phyloP scores from a whole-genome alignment of 345 rosid genomes.

The Melastoma malabathricum region DNA sequence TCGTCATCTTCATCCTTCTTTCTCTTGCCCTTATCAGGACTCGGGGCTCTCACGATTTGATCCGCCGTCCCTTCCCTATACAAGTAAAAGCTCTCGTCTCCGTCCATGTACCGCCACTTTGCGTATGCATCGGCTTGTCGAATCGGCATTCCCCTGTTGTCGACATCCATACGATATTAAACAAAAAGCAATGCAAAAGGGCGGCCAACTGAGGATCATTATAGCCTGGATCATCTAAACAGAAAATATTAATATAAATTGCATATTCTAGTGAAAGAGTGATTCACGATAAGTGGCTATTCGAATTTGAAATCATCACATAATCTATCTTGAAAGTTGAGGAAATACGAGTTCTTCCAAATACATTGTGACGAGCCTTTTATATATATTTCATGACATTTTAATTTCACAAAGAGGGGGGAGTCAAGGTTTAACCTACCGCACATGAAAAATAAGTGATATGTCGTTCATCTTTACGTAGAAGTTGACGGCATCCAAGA shows the following conservation, averaged over 20 bases:
- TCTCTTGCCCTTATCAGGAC: constrained; percentile 1
- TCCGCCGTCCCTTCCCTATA: constrained; percentile 40
- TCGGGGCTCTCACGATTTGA: constrained; percentile 9
- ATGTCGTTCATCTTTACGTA: constrained; percentile 30
- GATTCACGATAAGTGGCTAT: too few relatives aligned
- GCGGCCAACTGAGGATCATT: background rate
- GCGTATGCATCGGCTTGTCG: constrained; percentile 10
- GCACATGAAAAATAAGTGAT: constrained; percentile 38
- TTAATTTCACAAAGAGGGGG: too few relatives aligned
- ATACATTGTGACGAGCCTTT: too few relatives aligned
- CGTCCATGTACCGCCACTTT: constrained; percentile 35
- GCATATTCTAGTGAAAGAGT: too few relatives aligned
- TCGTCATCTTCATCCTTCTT: constrained; percentile 8
- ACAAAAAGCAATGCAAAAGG: background rate
- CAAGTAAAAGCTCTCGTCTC: constrained; percentile 23
- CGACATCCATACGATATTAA: background rate
- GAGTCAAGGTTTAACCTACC: constrained; percentile 12
- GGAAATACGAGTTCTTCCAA: too few relatives aligned
- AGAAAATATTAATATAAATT: too few relatives aligned
- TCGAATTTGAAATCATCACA: too few relatives aligned
- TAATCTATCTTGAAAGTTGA: too few relatives aligned
- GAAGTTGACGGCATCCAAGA: constrained; percentile 44
- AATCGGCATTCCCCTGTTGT: constrained; percentile 32
- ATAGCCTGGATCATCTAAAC: too few relatives aligned
- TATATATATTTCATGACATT: too few relatives aligned